phyloP scores from a whole-genome alignment of 306 rosid species.

The Senna siamea region DNA sequence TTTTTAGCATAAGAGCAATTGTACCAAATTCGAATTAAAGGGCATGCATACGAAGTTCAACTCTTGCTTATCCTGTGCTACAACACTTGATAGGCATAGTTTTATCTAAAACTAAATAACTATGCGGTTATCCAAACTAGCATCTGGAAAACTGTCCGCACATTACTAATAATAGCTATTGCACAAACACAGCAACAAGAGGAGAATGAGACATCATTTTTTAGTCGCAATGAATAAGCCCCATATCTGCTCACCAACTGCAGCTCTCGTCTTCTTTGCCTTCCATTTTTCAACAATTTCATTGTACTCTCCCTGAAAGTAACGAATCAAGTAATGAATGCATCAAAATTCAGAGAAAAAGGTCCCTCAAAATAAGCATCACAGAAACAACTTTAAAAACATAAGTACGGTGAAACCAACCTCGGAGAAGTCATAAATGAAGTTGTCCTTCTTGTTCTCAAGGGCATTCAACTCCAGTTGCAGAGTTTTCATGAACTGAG shows the following conservation, averaged over 20 bases:
- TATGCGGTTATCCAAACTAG: slow-evolving; percentile 27
- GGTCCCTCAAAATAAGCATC: slow-evolving; percentile 11
- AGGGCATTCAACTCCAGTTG: slow-evolving; percentile 63
- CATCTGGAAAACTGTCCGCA: slow-evolving; percentile 13
- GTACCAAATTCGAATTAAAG: slow-evolving; percentile 12
- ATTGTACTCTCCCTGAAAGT: slow-evolving; percentile 63
- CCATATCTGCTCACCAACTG: slow-evolving; percentile 68
- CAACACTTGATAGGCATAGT: background rate
- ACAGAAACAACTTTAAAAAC: slow-evolving; percentile 12
- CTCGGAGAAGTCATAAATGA: slow-evolving; percentile 68
- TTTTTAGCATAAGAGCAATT: background rate
- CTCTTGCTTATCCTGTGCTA: background rate
- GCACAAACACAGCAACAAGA: background rate
- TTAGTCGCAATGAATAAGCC: slow-evolving; percentile 78
- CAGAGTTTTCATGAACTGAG: slow-evolving; percentile 71
- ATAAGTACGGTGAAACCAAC: slow-evolving; percentile 50
- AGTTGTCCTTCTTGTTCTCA: slow-evolving; percentile 66
- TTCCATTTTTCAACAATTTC: slow-evolving; percentile 63
- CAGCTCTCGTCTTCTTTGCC: slow-evolving; percentile 60
- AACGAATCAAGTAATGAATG: slow-evolving; percentile 6
- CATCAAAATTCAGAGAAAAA: slow-evolving; percentile 18
- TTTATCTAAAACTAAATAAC: slow-evolving; percentile 19
- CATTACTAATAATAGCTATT: slow-evolving; percentile 13
- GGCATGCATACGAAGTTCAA: slow-evolving; percentile 4
- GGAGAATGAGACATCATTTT: slow-evolving; percentile 41